These are phyloP conservation scores for Moniliophthora roreri DNA, from an alignment of 1,284 basidiomycete genomes.

Conservation along the genomic window DNA sequence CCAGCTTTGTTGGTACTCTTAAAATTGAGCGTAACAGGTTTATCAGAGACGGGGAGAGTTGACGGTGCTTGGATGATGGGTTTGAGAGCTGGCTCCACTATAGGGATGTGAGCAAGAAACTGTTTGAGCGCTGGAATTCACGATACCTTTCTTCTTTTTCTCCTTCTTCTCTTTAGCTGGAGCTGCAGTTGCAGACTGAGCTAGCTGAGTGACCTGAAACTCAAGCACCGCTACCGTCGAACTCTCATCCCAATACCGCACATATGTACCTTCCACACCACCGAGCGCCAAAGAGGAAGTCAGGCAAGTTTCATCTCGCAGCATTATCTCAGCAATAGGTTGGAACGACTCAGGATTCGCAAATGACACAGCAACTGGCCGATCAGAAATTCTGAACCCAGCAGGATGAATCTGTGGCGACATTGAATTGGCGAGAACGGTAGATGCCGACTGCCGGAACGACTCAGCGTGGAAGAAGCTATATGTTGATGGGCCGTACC, in stretches of 20 bases:
- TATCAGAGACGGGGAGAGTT: conserved; percentile 67
- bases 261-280: conserved; percentile 68
- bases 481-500: conserved; percentile 41
- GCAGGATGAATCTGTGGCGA: conserved; percentile 81
- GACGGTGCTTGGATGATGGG: conserved; percentile 49
- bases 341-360: conserved; percentile 86
- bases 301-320: conserved; percentile 73
- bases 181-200: conserved; percentile 33
- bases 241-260: conserved; percentile 82
- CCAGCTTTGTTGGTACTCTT: conserved; percentile 49
- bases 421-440: conserved; percentile 78
- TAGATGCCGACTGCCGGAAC: conserved; percentile 58
- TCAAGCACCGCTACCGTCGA: conserved; percentile 71
- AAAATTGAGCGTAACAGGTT: conserved; percentile 76
- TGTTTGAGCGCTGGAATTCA: conserved; percentile 1
- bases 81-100: conserved; percentile 24
- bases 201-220: conserved; percentile 74
- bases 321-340: conserved; percentile 68
- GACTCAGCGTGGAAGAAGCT: conserved; percentile 6
- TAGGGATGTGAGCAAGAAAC: not conserved
- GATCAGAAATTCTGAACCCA: conserved; percentile 85
- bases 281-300: conserved; percentile 64
- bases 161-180: conserved; percentile 59
- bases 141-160: conserved; percentile 59
- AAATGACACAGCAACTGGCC: conserved; percentile 86